Conservation (phyloP, 106 monocot genomes). For the Allium fistulosum region DNA sequence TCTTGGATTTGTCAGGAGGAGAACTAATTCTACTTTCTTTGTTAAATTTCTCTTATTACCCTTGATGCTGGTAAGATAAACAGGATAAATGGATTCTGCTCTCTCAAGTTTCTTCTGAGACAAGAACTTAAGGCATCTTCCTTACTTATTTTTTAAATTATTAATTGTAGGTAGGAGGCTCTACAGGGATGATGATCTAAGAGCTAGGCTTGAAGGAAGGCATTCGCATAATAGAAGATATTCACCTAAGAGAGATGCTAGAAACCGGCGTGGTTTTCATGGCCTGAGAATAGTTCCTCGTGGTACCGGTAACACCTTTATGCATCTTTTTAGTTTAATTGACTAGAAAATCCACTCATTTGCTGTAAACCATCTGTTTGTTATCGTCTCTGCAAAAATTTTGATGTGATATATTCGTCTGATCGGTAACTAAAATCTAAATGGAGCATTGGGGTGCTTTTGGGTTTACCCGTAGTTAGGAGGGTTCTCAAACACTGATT, state of each 20-base stretch:
- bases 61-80: slow-evolving; percentile 48
- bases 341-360: too few species aligned
- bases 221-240: slow-evolving; percentile 59
- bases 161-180: slow-evolving; percentile 50
- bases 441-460: too few species aligned
- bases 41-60: slow-evolving; percentile 44
- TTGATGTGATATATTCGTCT: too few species aligned
- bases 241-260: slow-evolving; percentile 68
- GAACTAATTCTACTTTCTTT: slow-evolving; percentile 27
- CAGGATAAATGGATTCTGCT: slow-evolving; percentile 10
- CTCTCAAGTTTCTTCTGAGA: slow-evolving; percentile 2
- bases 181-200: slow-evolving; percentile 55
- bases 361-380: too few species aligned
- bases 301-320: slow-evolving; percentile 40
- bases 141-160: slow-evolving; percentile 7
- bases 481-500: too few species aligned
- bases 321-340: too few species aligned
- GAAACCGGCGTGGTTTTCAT: slow-evolving; percentile 38
- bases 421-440: too few species aligned
- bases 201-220: slow-evolving; percentile 70
- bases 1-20: slow-evolving; percentile 34
- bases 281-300: slow-evolving; percentile 32
- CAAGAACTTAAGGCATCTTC: neutral
- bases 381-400: too few species aligned
- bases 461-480: too few species aligned